Evolutionary conservation across 768 basidiomycete genomes (phyloP), one percentile per base, ranked within the genome.

Genomic region (Solioccasus polychromus): DNA sequence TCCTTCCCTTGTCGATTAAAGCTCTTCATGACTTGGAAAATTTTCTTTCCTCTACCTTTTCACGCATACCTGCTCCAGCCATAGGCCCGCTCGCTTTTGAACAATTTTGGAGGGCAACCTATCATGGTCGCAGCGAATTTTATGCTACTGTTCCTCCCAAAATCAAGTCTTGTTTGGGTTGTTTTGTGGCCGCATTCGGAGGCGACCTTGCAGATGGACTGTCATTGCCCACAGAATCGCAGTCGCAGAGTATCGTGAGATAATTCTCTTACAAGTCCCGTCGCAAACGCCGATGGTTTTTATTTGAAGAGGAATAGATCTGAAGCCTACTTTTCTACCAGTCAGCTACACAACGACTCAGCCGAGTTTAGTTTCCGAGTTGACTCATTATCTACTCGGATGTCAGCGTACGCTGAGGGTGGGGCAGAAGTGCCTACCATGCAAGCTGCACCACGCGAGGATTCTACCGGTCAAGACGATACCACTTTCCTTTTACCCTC

Each of bases 51-150:
- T 75, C 80, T 3, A 74, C 74, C 0, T 83, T 84, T 52, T 64
- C 64, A 4, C 74, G 68, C 19, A 69, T 76, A 23, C 72, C 75
- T 1, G 47, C 61, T 3, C 76, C 75, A 3, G 73, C 76, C 8
- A 63, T 71, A 17, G 82, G 78, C 0, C 75, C 79, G 1, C 53
- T 74, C 6, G 71, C 75, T 2, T 85, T 85, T 48, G 69, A 71
- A 51, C 63, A 59, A 2, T 85, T 79, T 57, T 85, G 83, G 83
- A 69, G 69, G n/a, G 61, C 62, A 30, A 78, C 77, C 3, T 83
- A 79, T 54, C 73, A 78, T 26, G 63, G 63, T n/a, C 65, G 57
- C 28, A 59, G 60, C 22, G 64, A 72, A 25, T 69, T 74, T 23
- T 60, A 57, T 39, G 31, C 52, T 0, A 45, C 56, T 15, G 75